Evolutionary conservation across 2,329 filamentous ascomycete species (phyloP), one percentile per base, ranked within the genome.

Genomic region (Epichloe sibirici): DNA sequence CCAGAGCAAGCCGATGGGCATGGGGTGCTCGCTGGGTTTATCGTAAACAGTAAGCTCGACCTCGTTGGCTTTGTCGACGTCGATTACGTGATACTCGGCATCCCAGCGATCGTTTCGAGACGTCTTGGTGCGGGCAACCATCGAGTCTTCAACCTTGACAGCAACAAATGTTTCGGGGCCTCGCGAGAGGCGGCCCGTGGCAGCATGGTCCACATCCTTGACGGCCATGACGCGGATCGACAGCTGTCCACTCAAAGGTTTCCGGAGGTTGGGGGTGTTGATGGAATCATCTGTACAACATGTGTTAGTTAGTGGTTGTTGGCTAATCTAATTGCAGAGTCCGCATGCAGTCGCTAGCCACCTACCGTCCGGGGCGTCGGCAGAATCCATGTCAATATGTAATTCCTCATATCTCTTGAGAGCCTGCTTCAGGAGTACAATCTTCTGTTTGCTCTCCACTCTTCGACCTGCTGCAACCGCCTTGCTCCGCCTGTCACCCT

Each of bases 11-110:
- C 86, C 93, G 62, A 98, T 95, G 42, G 93, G 93, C 49, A 94
- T 83, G 13, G 90, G 85, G 61, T 95, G 87, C 61, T 96, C 90
- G 57, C 85, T 83, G 2, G 90, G 85, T 71, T 95, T 96, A 68
- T 98, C 93, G 69, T 98, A 98, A 11, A 98, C 90, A 0, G 90
- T 97, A 51, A 98, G 81, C 66, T 98, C 93, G 56, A 98, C 89
- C 70, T 98, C 93, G 69, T 98, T 98, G 50, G 93, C 93, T 73
- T 97, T 97, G 71, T 97, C 91, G 53, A 98, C 93, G 58, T 93
- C 88, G 56, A 98, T 85, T 54, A 84, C 90, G 68, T 96, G 93
- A 38, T 84, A 81, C 70, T 98, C 93, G 60, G 89, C 88, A 43
- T 90, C 83, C 91, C 91, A 98, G 62, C 82, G 82, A 69, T 98